Evolutionary conservation across 1,139 yeast genomes (phyloP), one percentile per base, ranked within the genome.

Genomic region (Candida sp.): DNA sequence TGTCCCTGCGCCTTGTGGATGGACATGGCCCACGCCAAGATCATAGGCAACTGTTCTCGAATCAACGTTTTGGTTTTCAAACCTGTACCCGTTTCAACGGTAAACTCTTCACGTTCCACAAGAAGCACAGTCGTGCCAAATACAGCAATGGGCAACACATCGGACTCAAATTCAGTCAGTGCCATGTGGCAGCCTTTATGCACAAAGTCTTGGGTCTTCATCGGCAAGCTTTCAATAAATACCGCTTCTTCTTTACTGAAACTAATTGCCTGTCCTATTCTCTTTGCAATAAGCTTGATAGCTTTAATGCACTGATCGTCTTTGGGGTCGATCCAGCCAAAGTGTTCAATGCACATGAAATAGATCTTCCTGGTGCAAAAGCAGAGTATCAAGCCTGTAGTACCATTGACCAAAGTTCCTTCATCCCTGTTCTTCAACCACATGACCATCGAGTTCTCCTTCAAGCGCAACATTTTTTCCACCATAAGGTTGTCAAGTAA

Each of bases 1-100:
- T 96, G 99, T 3, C 99, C 99, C 66, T 94, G 99, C 0, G 98
- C 86, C 69, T 96, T 96, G 67, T 94, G 99, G 47, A 94, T 93
- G 0, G 98, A 92, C 46, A 94, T 70, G 0, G 99, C 93, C 98
- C 98, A 94, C 0, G 99, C 97, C 12, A 93, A 73, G 59, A 93
- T 86, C 48, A 94, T 71, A 0, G 99, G 99, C 2, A 94, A 63
- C 63, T 91, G 97, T 3, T 58, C 62, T 51, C 75, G 60, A 35
- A 66, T 26, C 8, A 41, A 23, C 5, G 44, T 23, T 9, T 17
- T 23, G 22, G 26, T 9, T 25, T 39, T 12, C 12, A 22, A 33
- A 3, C 7, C 4, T 9, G 17, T 22, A 7, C n/a, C 49, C 2
- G 23, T 32, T 48, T 57, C 65, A 30, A 90, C 73, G 1, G 78